phyloP scores from a whole-genome alignment of 1,284 basidiomycete genomes.

The Marasmius fiardii region DNA sequence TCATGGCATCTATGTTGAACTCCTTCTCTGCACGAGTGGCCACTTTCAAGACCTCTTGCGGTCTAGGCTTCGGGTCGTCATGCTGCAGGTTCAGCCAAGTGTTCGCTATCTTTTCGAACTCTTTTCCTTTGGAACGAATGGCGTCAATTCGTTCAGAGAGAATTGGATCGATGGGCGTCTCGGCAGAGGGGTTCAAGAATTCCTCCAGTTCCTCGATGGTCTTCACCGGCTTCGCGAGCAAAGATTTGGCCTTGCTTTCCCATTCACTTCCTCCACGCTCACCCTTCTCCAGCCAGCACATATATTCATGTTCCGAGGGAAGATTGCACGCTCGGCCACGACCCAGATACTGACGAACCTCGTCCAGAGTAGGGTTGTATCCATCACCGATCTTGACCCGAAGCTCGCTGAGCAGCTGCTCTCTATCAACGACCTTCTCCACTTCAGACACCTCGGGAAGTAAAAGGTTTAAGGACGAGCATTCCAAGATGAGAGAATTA shows the following conservation, averaged over 20 bases:
- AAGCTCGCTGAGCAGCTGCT: constrained; percentile 67
- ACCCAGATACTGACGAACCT: constrained; percentile 62
- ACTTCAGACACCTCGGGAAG: constrained; percentile 73
- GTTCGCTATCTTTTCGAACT: constrained; percentile 74
- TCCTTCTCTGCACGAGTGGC: constrained; percentile 71
- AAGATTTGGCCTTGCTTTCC: constrained; percentile 61
- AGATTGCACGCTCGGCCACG: constrained; percentile 70
- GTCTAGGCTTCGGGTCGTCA: constrained; percentile 51
- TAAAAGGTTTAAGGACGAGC: constrained; percentile 73
- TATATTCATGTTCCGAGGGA: constrained; percentile 54
- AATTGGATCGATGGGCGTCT: constrained; percentile 59
- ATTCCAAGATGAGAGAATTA: constrained; percentile 64
- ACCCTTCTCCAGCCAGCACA: constrained; percentile 55
- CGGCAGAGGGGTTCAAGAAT: constrained; percentile 55
- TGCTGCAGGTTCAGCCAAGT: constrained; percentile 59
- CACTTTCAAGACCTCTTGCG: constrained; percentile 63
- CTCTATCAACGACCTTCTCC: constrained; percentile 72
- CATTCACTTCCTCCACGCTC: constrained; percentile 64
- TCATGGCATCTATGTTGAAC: constrained; percentile 61
- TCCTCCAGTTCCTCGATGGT: constrained; percentile 71
- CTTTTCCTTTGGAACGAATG: constrained; percentile 62
- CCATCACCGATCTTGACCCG: constrained; percentile 61
- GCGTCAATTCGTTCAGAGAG: constrained; percentile 58
- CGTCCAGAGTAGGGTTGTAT: constrained; percentile 57
- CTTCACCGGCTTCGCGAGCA: constrained; percentile 64